Evolutionary conservation across 2,329 filamentous ascomycete species (phyloP).

Genomic region (Talaromyces funiculosus): DNA sequence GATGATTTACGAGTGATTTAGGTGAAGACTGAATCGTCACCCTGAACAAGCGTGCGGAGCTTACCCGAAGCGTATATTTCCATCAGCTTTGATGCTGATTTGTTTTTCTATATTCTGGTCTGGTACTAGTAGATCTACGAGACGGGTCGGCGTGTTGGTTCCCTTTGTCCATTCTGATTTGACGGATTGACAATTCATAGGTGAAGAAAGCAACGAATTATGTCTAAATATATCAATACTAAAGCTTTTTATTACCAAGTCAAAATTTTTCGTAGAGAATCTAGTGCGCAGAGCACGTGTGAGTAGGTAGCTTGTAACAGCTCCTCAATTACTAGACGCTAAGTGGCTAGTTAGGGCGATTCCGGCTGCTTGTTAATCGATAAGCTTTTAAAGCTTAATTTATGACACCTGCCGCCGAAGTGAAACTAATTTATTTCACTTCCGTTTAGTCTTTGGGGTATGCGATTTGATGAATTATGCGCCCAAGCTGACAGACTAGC

Average conservation of each 20-base stretch:
- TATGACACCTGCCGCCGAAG: neutral
- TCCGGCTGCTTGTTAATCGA: neutral
- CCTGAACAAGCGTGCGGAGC: constrained; percentile 20
- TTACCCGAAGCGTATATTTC: constrained; percentile 22
- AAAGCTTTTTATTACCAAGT: neutral
- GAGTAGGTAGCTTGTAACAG: neutral
- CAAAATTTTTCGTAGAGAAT: neutral
- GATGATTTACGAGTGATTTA: constrained; percentile 14
- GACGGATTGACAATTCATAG: neutral
- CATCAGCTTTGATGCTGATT: neutral
- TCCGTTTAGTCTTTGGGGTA: neutral
- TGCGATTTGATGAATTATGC: neutral
- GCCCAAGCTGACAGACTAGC: neutral
- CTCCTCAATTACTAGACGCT: neutral
- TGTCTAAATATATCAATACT: neutral
- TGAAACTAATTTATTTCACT: neutral
- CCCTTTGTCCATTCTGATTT: neutral
- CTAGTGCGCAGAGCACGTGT: neutral
- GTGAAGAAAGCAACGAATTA: neutral
- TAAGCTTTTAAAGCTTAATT: neutral
- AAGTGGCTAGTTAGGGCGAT: neutral
- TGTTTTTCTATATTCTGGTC: neutral
- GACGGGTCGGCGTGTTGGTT: neutral
- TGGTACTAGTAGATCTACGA: constrained; percentile 4
- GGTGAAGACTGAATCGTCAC: neutral